A percentile compares a stretch with the other conserved stretches of the same genome.
Conservation (phyloP, 306 rosid species). For the Vicia sativa region DNA sequence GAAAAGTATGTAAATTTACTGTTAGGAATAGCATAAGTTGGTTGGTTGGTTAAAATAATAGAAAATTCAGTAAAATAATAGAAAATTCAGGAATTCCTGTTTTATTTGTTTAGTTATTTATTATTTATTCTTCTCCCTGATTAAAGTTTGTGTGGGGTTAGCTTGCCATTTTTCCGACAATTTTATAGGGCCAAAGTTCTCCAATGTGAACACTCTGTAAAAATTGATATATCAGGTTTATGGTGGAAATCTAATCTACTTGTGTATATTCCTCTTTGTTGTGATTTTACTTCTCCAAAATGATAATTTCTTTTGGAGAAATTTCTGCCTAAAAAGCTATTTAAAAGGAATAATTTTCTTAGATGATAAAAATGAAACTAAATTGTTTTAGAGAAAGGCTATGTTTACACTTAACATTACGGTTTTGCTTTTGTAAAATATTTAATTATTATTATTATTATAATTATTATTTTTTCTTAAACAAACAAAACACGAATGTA, state of each 20-base stretch:
- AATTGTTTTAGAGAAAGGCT: no score
- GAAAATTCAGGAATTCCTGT: conserved; percentile 37
- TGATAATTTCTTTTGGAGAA: background rate
- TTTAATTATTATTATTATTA: no score
- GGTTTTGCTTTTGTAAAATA: no score
- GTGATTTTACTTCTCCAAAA: background rate
- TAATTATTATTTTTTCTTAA: no score
- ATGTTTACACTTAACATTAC: no score
- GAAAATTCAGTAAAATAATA: conserved; percentile 47
- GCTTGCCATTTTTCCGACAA: conserved; percentile 43
- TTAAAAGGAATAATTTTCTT: background rate
- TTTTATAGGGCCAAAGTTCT: conserved; percentile 46
- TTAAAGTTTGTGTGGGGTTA: conserved; percentile 38
- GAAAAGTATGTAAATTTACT: conserved; percentile 51
- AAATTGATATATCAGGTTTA: conserved; percentile 33
- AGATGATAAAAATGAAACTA: background rate
- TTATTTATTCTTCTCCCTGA: conserved; percentile 36
- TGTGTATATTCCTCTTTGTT: conserved; percentile 32
- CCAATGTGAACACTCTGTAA: conserved; percentile 34
- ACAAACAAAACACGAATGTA: no score
- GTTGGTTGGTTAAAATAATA: conserved; percentile 51
- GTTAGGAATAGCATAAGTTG: conserved; percentile 34
- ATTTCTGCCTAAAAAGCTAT: background rate
- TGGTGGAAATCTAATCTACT: conserved; percentile 25
- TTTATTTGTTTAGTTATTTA: conserved; percentile 41